Evolutionary conservation across 352 stramenopile species (phyloP).

Genomic region (Phytophthora aleatoria): DNA sequence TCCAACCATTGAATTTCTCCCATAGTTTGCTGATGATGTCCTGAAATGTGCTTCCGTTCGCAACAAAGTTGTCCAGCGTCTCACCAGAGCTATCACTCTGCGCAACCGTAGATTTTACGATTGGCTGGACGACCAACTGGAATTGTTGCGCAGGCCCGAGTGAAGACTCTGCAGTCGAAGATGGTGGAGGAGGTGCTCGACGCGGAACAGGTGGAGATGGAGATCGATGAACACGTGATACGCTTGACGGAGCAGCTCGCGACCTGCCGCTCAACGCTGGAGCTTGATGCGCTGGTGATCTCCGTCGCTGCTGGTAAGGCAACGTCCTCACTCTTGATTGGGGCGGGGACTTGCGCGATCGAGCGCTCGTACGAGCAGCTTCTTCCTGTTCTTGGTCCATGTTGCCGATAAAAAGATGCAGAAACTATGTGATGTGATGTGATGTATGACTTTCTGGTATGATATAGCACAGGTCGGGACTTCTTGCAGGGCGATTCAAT

Average conservation of each 20-base stretch:
- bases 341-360: background rate
- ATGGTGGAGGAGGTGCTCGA: background rate
- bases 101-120: slow-evolving; percentile 11
- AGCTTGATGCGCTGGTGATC: background rate
- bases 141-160: background rate
- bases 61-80: slow-evolving; percentile 12
- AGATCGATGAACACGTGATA: background rate
- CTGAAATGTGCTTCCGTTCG: slow-evolving; percentile 9
- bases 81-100: slow-evolving; percentile 4
- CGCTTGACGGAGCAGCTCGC: background rate
- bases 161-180: background rate
- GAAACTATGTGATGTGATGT: too few species aligned
- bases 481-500: too few species aligned
- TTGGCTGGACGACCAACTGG: slow-evolving; percentile 8
- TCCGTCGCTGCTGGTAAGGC: background rate
- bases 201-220: background rate
- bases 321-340: background rate
- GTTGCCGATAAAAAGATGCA: too few species aligned
- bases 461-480: too few species aligned
- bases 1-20: slow-evolving; percentile 4
- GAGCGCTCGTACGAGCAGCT: background rate
- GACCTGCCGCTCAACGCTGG: background rate
- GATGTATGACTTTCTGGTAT: too few species aligned
- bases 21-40: slow-evolving; percentile 12
- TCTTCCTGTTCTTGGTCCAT: too few species aligned